These are phyloP conservation scores for Mycena albidolilacea DNA, from an alignment of 768 basidiomycete genomes.

Conservation along the genomic window DNA sequence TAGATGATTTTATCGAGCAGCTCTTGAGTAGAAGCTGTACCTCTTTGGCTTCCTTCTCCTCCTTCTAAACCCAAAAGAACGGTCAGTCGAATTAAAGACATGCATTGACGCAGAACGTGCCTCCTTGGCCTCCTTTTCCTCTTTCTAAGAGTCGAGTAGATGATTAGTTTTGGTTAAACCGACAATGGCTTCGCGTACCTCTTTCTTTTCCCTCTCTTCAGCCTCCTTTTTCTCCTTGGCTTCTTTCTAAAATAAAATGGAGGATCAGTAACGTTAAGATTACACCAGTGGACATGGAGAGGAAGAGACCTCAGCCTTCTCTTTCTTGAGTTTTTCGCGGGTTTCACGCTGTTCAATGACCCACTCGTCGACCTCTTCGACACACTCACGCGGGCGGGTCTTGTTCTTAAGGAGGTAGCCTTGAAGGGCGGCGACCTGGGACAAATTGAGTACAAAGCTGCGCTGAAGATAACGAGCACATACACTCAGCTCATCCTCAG, in stretches of 20 bases:
- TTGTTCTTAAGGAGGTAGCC: constrained; percentile 93
- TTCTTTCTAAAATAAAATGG: constrained; percentile 69
- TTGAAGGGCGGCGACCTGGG: constrained; percentile 85
- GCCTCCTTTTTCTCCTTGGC: constrained; percentile 86
- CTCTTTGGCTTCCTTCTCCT: constrained; percentile 71
- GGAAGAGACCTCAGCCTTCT: constrained; percentile 69
- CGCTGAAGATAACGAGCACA: constrained; percentile 45
- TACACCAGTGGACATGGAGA: constrained; percentile 19
- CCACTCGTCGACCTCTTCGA: constrained; percentile 86
- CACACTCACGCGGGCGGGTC: constrained; percentile 89
- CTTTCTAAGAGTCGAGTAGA: constrained; percentile 47
- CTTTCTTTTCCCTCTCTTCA: constrained; percentile 76
- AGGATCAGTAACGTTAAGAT: constrained; percentile 38
- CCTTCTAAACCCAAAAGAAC: constrained; percentile 52
- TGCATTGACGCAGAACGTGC: constrained; percentile 45
- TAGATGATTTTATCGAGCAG: constrained; percentile 18
- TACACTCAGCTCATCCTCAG: constrained; percentile 91
- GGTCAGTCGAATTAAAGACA: constrained; percentile 3
- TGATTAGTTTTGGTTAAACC: constrained; percentile 39
- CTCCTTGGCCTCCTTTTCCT: constrained; percentile 67
- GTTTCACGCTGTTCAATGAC: constrained; percentile 86
- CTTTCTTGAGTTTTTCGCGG: constrained; percentile 87
- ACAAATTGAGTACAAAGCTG: not conserved
- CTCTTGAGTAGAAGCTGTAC: constrained; percentile 49
- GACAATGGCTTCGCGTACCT: constrained; percentile 55